phyloP scores from a whole-genome alignment of 345 rosid genomes.

The Boechera stricta region DNA sequence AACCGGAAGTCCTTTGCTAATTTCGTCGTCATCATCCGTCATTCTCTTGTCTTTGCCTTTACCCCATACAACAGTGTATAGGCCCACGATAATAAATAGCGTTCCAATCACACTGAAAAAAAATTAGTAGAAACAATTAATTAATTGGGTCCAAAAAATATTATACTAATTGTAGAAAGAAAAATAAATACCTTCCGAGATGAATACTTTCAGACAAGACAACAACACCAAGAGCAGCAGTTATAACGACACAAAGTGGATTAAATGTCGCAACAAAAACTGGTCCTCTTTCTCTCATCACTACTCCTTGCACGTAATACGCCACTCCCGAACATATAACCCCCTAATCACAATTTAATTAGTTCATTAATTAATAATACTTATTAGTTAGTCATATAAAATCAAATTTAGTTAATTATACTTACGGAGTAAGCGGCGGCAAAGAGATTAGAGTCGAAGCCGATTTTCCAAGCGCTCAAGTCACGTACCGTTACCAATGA shows the following conservation, averaged over 20 bases:
- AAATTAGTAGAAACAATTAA: constrained; percentile 1
- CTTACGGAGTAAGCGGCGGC: constrained; percentile 87
- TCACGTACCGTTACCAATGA: constrained; percentile 76
- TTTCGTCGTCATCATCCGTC: constrained; percentile 39
- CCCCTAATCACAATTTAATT: constrained; percentile 57
- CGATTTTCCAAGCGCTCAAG: constrained; percentile 76
- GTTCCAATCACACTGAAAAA: constrained; percentile 81
- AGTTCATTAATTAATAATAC: background rate
- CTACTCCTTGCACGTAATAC: constrained; percentile 80
- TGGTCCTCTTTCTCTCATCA: constrained; percentile 75
- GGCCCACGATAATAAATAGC: constrained; percentile 71
- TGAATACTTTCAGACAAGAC: constrained; percentile 72
- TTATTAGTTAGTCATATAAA: background rate
- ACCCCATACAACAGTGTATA: constrained; percentile 91
- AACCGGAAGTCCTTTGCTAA: constrained; percentile 56
- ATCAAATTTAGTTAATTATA: background rate
- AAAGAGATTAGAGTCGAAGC: constrained; percentile 76
- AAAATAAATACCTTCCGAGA: constrained; percentile 74
- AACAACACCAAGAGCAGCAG: constrained; percentile 69
- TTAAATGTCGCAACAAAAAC: constrained; percentile 86
- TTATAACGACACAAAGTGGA: constrained; percentile 89
- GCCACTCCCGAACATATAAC: constrained; percentile 91
- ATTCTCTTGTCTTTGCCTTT: constrained; percentile 70
- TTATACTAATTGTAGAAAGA: background rate
- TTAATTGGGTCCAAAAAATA: background rate